Conservation (phyloP, 2,329 filamentous ascomycete species). For the Cladorrhinum sp. region DNA sequence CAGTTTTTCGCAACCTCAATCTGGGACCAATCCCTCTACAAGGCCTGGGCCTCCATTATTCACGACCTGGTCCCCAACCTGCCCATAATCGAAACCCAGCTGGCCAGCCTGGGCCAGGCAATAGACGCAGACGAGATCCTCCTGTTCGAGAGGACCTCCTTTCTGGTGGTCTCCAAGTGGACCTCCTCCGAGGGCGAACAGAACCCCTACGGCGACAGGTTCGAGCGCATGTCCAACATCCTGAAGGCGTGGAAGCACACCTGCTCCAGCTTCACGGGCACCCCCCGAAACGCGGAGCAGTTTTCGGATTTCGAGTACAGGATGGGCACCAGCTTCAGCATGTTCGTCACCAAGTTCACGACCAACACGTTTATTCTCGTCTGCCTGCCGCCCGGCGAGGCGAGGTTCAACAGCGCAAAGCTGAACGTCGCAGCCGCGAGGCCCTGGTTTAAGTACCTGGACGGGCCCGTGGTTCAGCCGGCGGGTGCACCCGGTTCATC, state of each 20-base stretch:
- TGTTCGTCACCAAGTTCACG: constrained; percentile 93
- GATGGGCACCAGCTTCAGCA: constrained; percentile 73
- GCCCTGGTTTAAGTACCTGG: constrained; percentile 71
- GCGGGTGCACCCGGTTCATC: constrained; percentile 15
- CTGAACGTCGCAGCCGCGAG: constrained; percentile 86
- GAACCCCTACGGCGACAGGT: constrained; percentile 89
- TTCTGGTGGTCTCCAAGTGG: constrained; percentile 92
- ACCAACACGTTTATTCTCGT: constrained; percentile 97
- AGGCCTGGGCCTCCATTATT: constrained; percentile 97
- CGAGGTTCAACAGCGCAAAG: constrained; percentile 84
- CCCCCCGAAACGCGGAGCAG: constrained; percentile 76
- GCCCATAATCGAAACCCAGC: constrained; percentile 78
- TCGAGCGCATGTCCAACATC: constrained; percentile 93
- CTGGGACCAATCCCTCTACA: constrained; percentile 98
- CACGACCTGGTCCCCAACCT: constrained; percentile 97
- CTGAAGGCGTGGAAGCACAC: constrained; percentile 97
- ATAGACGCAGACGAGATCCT: constrained; percentile 93
- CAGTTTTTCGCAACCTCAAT: constrained; percentile 94
- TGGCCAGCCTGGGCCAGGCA: constrained; percentile 76
- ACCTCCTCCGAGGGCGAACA: constrained; percentile 68
- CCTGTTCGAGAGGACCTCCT: constrained; percentile 92
- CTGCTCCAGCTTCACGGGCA: constrained; percentile 71
- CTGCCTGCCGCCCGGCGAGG: constrained; percentile 85
- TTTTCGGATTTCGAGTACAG: constrained; percentile 81
- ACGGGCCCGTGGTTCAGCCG: constrained; percentile 45